These are phyloP conservation scores for Zoysia japonica DNA, from an alignment of 176 grass and related monocot genomes.

Conservation along the genomic window DNA sequence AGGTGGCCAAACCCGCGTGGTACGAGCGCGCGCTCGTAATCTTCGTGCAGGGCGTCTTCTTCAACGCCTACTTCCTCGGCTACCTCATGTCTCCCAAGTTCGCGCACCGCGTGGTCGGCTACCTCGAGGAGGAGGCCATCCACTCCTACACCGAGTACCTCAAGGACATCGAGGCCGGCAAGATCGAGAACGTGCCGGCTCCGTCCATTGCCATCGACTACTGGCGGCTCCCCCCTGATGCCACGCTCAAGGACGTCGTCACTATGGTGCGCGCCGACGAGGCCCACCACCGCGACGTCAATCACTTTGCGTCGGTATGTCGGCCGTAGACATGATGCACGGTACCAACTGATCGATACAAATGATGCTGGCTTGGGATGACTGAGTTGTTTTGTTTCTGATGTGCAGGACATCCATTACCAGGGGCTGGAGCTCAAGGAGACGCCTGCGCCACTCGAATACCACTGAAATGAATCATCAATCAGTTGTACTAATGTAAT, in stretches of 20 bases:
- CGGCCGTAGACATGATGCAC: neutral
- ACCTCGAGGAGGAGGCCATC: slow-evolving; percentile 84
- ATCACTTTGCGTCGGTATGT: slow-evolving; percentile 77
- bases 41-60: slow-evolving; percentile 68
- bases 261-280: slow-evolving; percentile 65
- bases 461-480: slow-evolving; percentile 48
- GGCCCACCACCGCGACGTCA: slow-evolving; percentile 87
- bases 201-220: slow-evolving; percentile 87
- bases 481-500: neutral
- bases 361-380: neutral
- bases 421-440: slow-evolving; percentile 70
- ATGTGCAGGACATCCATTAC: slow-evolving; percentile 68
- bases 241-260: slow-evolving; percentile 73
- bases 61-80: slow-evolving; percentile 61
- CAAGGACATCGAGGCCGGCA: slow-evolving; percentile 66
- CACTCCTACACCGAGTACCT: slow-evolving; percentile 85
- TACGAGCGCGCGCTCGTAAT: slow-evolving; percentile 69
- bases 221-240: slow-evolving; percentile 63
- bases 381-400: slow-evolving; percentile 32
- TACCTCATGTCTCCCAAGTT: slow-evolving; percentile 66
- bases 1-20: slow-evolving; percentile 70
- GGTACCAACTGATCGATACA: neutral
- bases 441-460: slow-evolving; percentile 61
- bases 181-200: slow-evolving; percentile 70
- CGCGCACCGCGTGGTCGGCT: slow-evolving; percentile 79